These are phyloP conservation scores for Umbelopsis sp. DNA, from an alignment of 192 early-diverging fungal genomes.

Conservation along the genomic window DNA sequence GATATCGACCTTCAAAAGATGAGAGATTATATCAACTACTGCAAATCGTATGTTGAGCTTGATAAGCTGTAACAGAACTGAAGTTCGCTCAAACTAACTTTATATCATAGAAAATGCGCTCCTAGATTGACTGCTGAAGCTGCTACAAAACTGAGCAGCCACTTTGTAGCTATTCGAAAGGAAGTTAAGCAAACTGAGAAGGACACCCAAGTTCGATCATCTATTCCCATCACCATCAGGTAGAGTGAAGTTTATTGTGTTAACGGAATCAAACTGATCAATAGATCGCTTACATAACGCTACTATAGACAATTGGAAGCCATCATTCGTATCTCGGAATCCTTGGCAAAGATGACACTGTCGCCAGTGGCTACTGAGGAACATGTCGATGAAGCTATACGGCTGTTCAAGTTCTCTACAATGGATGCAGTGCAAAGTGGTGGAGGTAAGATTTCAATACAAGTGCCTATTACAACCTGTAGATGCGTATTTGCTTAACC, in stretches of 20 bases:
- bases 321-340: conserved; percentile 97
- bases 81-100: background rate
- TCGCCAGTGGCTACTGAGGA: conserved; percentile 79
- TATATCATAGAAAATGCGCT: conserved; percentile 77
- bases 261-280: background rate
- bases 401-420: conserved; percentile 96
- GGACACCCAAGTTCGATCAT: conserved; percentile 68
- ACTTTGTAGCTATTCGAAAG: conserved; percentile 91
- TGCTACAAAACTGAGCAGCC: conserved; percentile 88
- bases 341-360: conserved; percentile 94
- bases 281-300: background rate
- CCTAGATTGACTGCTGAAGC: conserved; percentile 88
- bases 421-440: conserved; percentile 96
- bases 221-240: conserved; percentile 97
- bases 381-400: conserved; percentile 97
- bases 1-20: conserved; percentile 94
- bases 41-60: conserved; percentile 66
- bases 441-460: conserved; percentile 52
- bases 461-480: background rate
- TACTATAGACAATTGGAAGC: conserved; percentile 90
- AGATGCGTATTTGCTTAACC: background rate
- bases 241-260: conserved; percentile 28
- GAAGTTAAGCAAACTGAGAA: conserved; percentile 80
- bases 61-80: background rate
- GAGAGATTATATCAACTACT: conserved; percentile 95